Conservation (phyloP, 1,139 yeast genomes). For the Hyphopichia wangnamkhiaoensis region DNA sequence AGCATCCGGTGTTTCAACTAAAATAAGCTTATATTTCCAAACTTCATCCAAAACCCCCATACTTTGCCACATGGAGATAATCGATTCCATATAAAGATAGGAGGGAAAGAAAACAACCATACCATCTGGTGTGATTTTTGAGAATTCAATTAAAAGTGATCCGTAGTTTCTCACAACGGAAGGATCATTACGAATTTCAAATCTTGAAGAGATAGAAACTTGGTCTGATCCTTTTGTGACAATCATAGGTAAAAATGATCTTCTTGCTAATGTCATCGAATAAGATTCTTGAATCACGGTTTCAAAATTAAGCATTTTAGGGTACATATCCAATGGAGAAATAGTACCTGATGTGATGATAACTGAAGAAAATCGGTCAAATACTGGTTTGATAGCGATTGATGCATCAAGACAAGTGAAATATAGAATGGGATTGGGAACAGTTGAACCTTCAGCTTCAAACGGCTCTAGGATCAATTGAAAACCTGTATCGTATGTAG, state of each 20-base stretch:
- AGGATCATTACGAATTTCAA: slow-evolving; percentile 96
- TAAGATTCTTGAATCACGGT: slow-evolving; percentile 94
- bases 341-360: slow-evolving; percentile 97
- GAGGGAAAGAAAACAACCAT: slow-evolving; percentile 97
- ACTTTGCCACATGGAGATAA: slow-evolving; percentile 96
- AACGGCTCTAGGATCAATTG: slow-evolving; percentile 90
- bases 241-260: slow-evolving; percentile 92
- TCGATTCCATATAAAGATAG: slow-evolving; percentile 94
- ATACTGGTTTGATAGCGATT: slow-evolving; percentile 95
- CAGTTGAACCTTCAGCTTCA: slow-evolving; percentile 96
- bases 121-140: slow-evolving; percentile 97
- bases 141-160: slow-evolving; percentile 82
- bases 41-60: slow-evolving; percentile 98
- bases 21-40: slow-evolving; percentile 92
- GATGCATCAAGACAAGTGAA: slow-evolving; percentile 97
- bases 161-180: slow-evolving; percentile 97
- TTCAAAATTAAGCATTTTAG: slow-evolving; percentile 92
- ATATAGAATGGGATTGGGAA: slow-evolving; percentile 94
- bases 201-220: slow-evolving; percentile 92
- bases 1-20: slow-evolving; percentile 99
- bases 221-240: slow-evolving; percentile 98
- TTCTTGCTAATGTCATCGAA: slow-evolving; percentile 90
- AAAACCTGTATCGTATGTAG: slow-evolving; percentile 94
- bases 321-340: slow-evolving; percentile 98
- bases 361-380: slow-evolving; percentile 91